A percentile compares a stretch with the other conserved stretches of the same genome.
Conservation (phyloP, 2,329 filamentous ascomycete genomes). For the Stemphylium vesicarium region DNA sequence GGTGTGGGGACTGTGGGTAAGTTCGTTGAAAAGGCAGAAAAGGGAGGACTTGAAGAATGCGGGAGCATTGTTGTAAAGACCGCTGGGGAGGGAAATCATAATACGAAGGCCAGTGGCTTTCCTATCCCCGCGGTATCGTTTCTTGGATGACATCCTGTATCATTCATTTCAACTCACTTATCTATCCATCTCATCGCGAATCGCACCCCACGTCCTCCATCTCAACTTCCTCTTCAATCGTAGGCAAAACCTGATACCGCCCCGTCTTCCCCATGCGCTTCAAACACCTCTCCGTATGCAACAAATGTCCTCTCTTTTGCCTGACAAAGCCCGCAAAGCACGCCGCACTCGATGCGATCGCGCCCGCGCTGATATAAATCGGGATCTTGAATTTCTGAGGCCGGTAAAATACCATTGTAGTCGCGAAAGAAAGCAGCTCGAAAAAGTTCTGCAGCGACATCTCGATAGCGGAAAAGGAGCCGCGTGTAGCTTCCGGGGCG, state of each 20-base stretch:
- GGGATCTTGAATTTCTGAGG: conserved; percentile 72
- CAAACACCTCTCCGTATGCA: conserved; percentile 31
- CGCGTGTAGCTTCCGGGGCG: conserved; percentile 56
- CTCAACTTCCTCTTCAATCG: conserved; percentile 32
- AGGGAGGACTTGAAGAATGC: background rate
- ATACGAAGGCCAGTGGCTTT: background rate
- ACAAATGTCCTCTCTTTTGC: conserved; percentile 62
- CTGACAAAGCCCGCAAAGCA: conserved; percentile 66
- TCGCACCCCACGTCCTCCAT: background rate
- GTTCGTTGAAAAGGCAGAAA: background rate
- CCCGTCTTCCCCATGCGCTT: conserved; percentile 23
- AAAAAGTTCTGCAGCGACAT: conserved; percentile 72
- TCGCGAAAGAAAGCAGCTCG: conserved; percentile 70
- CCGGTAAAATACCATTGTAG: conserved; percentile 68
- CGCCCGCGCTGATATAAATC: conserved; percentile 62
- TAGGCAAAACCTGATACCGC: conserved; percentile 28
- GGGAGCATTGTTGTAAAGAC: background rate
- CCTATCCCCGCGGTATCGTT: background rate
- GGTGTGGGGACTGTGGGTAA: no score
- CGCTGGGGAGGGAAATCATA: background rate
- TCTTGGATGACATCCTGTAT: background rate
- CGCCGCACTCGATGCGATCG: conserved; percentile 57
- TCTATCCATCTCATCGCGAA: no score
- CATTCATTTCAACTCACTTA: no score
- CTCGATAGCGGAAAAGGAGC: conserved; percentile 72